phyloP scores from a whole-genome alignment of 2,329 filamentous ascomycete genomes.

The Beauveria medogensis region DNA sequence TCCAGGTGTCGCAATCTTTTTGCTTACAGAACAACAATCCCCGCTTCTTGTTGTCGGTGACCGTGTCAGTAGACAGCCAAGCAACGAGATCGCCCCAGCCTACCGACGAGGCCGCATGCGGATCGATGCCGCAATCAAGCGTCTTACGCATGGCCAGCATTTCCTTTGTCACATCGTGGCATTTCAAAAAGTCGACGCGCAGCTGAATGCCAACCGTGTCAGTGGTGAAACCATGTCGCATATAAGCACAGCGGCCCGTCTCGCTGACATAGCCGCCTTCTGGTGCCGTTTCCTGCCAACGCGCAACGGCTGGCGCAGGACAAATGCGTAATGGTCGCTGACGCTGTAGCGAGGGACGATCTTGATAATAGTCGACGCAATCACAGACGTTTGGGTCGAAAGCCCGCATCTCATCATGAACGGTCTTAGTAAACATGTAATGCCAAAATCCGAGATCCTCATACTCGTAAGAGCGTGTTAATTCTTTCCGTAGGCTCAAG shows the following conservation, averaged over 20 bases:
- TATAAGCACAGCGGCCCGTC: neutral
- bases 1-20: neutral
- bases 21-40: neutral
- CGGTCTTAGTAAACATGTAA: neutral
- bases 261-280: neutral
- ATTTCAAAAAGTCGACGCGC: neutral
- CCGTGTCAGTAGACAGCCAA: neutral
- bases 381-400: constrained; percentile 1
- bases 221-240: neutral
- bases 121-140: neutral
- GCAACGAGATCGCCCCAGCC: neutral
- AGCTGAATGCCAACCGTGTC: neutral
- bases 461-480: accelerated
- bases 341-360: neutral
- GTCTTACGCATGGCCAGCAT: neutral
- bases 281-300: neutral
- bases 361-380: neutral
- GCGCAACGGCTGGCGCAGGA: neutral
- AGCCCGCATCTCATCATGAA: neutral
- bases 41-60: neutral
- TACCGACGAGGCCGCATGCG: neutral
- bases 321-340: neutral
- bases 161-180: neutral
- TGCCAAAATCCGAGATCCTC: neutral
- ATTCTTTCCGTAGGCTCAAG: neutral